These are phyloP conservation scores for Nemania diffusa DNA, from an alignment of 2,329 filamentous ascomycete genomes.

Conservation along the genomic window DNA sequence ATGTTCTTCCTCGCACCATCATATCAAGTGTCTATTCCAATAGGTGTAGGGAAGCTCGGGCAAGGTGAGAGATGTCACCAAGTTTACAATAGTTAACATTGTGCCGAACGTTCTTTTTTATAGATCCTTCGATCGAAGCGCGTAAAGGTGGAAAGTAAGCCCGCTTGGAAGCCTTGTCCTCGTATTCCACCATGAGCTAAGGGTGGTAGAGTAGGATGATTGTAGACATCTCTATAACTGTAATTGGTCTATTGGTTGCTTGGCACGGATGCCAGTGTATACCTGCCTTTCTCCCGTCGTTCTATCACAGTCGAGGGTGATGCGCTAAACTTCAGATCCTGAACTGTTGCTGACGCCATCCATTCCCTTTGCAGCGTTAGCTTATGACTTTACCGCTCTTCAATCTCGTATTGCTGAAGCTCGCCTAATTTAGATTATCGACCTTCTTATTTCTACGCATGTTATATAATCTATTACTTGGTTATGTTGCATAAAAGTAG, in stretches of 20 bases:
- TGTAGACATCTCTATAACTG: neutral
- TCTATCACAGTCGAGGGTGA: neutral
- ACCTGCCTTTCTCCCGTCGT: neutral
- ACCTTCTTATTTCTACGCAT: neutral
- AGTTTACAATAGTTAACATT: neutral
- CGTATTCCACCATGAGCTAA: conserved; percentile 9
- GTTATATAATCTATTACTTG: too few species aligned
- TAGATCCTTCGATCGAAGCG: neutral
- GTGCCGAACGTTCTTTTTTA: neutral
- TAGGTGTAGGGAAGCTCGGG: neutral
- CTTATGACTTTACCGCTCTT: neutral
- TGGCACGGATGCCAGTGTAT: neutral
- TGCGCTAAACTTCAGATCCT: neutral
- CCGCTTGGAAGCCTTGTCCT: neutral
- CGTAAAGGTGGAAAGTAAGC: conserved; percentile 3
- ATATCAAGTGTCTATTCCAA: too few species aligned
- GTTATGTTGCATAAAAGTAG: too few species aligned
- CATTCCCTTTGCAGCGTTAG: neutral
- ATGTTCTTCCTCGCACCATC: neutral
- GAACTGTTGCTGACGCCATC: conserved; percentile 11
- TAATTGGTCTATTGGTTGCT: neutral
- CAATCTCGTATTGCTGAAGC: conserved; percentile 1
- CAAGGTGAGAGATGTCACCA: neutral
- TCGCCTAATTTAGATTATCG: neutral
- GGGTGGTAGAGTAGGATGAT: neutral